Conservation (phyloP, 2,329 filamentous ascomycete genomes). For the Cryphonectria japonica region DNA sequence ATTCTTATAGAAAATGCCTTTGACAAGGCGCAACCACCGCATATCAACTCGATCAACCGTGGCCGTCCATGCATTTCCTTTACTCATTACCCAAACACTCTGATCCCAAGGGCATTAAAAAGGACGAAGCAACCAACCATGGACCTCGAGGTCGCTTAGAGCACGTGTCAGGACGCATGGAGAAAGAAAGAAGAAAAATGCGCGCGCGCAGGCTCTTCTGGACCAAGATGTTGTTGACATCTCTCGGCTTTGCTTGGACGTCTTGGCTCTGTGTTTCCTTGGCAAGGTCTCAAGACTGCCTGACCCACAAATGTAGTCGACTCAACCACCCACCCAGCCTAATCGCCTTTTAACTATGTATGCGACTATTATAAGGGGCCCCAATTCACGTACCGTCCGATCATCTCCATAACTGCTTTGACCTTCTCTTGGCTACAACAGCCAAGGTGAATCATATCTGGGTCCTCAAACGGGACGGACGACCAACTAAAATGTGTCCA, state of each 20-base stretch:
- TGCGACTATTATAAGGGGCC: neutral
- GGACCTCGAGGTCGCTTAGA: neutral
- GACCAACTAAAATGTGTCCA: neutral
- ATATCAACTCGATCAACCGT: neutral
- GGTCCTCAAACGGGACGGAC: conserved; percentile 23
- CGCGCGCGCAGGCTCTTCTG: neutral
- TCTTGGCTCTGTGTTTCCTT: conserved; percentile 33
- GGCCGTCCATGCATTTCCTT: neutral
- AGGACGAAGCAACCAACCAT: neutral
- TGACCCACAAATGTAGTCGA: conserved; percentile 35
- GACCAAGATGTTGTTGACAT: no score
- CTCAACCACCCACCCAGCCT: conserved; percentile 35
- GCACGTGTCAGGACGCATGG: neutral
- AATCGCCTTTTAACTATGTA: conserved; percentile 21
- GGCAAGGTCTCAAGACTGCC: conserved; percentile 43
- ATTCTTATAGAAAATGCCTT: neutral
- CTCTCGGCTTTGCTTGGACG: conserved; percentile 1
- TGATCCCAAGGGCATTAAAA: neutral
- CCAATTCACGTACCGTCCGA: conserved; percentile 18
- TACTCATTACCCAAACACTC: neutral
- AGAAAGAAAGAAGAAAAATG: no score
- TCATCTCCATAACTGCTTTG: conserved; percentile 35
- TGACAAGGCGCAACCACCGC: neutral
- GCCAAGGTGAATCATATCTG: conserved; percentile 26
- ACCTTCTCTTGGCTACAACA: conserved; percentile 33